Conservation (phyloP, 23 red algal genomes). For the Cyanidiococcus yangmingshanensis region DNA sequence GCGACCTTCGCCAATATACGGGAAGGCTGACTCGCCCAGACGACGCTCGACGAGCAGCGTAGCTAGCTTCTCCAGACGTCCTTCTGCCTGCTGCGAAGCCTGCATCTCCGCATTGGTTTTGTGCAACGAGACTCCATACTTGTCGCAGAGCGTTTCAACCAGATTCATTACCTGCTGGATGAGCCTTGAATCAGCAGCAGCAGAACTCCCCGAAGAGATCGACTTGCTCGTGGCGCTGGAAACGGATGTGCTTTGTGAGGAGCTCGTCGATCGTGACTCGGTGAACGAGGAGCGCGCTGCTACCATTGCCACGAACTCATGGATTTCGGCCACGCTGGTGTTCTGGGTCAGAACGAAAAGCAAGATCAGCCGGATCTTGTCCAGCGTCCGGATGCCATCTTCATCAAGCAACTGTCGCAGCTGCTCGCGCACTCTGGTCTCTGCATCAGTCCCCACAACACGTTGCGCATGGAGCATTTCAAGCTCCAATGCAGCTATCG, state of each 20-base stretch:
- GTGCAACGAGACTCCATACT: neutral
- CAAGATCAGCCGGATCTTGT: constrained; percentile 19
- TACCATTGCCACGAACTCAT: neutral
- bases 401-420: constrained; percentile 21
- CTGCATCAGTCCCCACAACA: neutral
- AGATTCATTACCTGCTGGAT: neutral
- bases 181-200: neutral
- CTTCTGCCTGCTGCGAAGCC: neutral
- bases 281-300: neutral
- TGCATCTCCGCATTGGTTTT: neutral
- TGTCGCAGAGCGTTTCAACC: neutral
- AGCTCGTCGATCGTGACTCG: neutral
- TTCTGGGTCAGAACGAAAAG: constrained; percentile 21
- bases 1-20: neutral
- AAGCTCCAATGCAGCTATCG: neutral
- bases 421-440: neutral
- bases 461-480: constrained; percentile 7
- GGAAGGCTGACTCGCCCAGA: constrained; percentile 8
- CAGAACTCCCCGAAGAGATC: neutral
- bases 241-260: neutral
- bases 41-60: neutral
- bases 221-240: neutral
- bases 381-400: neutral
- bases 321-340: neutral
- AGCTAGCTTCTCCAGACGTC: neutral